Conservation (phyloP, 1,284 basidiomycete genomes). For the Rhodotorula sp. region DNA sequence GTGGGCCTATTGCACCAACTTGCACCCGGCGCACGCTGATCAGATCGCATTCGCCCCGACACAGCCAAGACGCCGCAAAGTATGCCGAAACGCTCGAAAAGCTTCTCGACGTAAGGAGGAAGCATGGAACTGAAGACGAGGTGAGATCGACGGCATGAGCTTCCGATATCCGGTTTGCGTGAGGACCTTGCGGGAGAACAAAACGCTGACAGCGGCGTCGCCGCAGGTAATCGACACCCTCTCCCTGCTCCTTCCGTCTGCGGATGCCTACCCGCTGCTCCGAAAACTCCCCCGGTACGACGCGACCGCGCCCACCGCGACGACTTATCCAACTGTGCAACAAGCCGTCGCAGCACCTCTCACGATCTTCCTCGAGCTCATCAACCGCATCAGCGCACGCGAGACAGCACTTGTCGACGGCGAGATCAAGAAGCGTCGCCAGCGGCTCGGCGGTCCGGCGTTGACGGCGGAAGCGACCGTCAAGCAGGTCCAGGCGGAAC, state of each 20-base stretch:
- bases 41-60: too few relatives aligned
- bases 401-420: constrained; percentile 60
- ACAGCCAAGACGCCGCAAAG: constrained; percentile 71
- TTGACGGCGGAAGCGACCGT: constrained; percentile 47
- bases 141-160: constrained; percentile 49
- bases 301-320: constrained; percentile 63
- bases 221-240: constrained; percentile 66
- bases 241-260: constrained; percentile 70
- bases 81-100: constrained; percentile 77
- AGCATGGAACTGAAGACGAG: constrained; percentile 62
- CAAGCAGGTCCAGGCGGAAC: constrained; percentile 42
- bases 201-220: neutral
- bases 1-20: constrained; percentile 11
- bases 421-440: constrained; percentile 73
- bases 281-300: constrained; percentile 70
- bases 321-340: constrained; percentile 57
- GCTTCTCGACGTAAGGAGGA: constrained; percentile 63
- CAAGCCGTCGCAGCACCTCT: constrained; percentile 67
- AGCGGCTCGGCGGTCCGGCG: constrained; percentile 63
- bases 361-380: constrained; percentile 65
- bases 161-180: neutral
- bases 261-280: constrained; percentile 64
- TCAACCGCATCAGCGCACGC: constrained; percentile 59
- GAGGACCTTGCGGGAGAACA: neutral
- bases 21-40: too few relatives aligned